These are phyloP conservation scores for Globisporangium paddicum DNA, from an alignment of 352 stramenopile genomes.

Conservation along the genomic window DNA sequence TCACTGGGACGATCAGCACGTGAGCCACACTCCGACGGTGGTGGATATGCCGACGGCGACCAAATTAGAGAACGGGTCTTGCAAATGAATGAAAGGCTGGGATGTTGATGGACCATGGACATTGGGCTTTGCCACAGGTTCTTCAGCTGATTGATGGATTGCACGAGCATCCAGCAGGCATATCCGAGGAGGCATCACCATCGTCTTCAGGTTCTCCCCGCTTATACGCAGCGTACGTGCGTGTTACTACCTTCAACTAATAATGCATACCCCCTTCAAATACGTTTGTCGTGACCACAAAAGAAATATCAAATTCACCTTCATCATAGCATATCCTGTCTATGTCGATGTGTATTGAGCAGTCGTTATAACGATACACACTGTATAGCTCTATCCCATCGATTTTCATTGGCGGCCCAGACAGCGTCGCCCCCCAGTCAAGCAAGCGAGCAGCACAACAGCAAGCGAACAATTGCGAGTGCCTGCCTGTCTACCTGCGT, in stretches of 20 bases:
- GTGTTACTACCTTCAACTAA: background rate
- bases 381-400: background rate
- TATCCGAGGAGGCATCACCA: background rate
- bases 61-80: background rate
- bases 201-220: background rate
- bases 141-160: slow-evolving; percentile 1
- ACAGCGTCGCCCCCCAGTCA: background rate
- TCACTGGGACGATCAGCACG: background rate
- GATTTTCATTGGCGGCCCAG: background rate
- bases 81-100: background rate
- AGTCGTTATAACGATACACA: background rate
- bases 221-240: too few relatives aligned
- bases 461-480: background rate
- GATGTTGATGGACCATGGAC: background rate
- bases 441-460: background rate
- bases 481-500: background rate
- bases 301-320: background rate
- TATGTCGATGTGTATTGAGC: background rate
- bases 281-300: background rate
- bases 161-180: background rate
- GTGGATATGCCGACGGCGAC: background rate
- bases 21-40: background rate
- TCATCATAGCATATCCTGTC: background rate
- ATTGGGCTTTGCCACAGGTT: background rate
- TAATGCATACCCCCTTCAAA: background rate